These are phyloP conservation scores for Apophysomyces trapeziformis DNA, from an alignment of 371 early-diverging fungal species.

Conservation along the genomic window DNA sequence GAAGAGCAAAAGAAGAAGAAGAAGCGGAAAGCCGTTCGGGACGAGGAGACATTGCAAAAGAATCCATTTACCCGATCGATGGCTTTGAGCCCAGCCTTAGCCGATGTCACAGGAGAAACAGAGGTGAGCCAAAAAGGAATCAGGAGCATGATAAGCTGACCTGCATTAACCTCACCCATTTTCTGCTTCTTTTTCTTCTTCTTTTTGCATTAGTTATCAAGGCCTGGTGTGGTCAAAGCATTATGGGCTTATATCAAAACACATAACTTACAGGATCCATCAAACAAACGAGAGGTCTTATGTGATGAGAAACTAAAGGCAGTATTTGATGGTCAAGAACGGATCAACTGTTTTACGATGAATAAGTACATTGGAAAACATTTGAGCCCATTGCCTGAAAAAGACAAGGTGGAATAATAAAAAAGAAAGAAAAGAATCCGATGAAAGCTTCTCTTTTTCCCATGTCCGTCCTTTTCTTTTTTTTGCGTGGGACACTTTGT, in stretches of 20 bases:
- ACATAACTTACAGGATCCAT: conserved; percentile 50
- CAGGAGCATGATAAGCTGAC: not conserved
- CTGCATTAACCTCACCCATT: no score
- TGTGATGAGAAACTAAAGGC: conserved; percentile 42
- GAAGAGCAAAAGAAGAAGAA: conserved; percentile 9
- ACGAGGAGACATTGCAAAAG: conserved; percentile 17
- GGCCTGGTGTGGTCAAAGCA: conserved; percentile 49
- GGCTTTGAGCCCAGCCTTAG: conserved; percentile 32
- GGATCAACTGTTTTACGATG: conserved; percentile 47
- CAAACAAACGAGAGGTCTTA: conserved; percentile 37
- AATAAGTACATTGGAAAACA: conserved; percentile 45
- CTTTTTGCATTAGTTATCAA: conserved; percentile 28
- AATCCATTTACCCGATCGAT: conserved; percentile 30
- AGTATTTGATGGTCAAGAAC: conserved; percentile 35
- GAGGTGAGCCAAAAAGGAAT: conserved; percentile 24
- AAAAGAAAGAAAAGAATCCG: not conserved
- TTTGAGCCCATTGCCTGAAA: conserved; percentile 17
- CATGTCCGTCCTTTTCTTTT: no score
- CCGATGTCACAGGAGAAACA: conserved; percentile 29
- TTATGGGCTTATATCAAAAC: conserved; percentile 56
- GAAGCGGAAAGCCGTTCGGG: conserved; percentile 12
- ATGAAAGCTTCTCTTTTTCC: no score
- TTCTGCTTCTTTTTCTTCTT: not conserved
- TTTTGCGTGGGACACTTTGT: no score
- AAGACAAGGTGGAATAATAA: not conserved